Evolutionary conservation across 106 monocot species (phyloP), one percentile per base, ranked within the genome.

Genomic region (Vanilla planifolia): DNA sequence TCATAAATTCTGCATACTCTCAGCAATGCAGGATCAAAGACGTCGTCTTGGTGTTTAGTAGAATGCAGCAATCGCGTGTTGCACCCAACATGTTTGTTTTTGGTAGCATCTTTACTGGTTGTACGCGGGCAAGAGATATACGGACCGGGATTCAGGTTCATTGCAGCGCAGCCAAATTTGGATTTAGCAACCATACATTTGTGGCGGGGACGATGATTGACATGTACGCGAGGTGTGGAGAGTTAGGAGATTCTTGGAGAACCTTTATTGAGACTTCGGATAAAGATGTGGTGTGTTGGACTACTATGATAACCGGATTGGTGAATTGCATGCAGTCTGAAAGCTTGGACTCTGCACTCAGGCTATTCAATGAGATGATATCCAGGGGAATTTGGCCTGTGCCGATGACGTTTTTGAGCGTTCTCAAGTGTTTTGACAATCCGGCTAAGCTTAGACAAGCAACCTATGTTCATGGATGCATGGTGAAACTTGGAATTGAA

Each of bases 391-490:
- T 84, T 48, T 63, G 45, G 74, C 84, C 89, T 23, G 66, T 75
- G 1, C 46, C 39, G n/a, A 65, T 70, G 35, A 89, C 89, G 6
- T 84, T 84, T 59, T 41, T 51, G 1, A 78, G 80, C 41, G 57
- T 89, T 36, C 40, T 78, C 23, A 89, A 84, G 72, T 41, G 77
- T 59, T 80, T 89, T 35, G 72, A 77, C 22, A 67, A 70, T 1
- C 80, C 84, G 0, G 25, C 2, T 3, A 74, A 71, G 73, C 60
- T 89, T 14, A 36, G 35, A 1, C 68, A 67, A 33, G 80, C 71
- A 3, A 84, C 69, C 59, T 77, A 89, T 36, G 71, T 72, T 8
- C 83, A 89, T 68, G 83, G 80, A 17, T 79, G 69, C 67, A 65
- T 80, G 51, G 23, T 77, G 33, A 89, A 88, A 57, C 39, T 80